Conservation (phyloP, 495 filamentous ascomycete species). For the Lindgomyces ingoldianus region DNA sequence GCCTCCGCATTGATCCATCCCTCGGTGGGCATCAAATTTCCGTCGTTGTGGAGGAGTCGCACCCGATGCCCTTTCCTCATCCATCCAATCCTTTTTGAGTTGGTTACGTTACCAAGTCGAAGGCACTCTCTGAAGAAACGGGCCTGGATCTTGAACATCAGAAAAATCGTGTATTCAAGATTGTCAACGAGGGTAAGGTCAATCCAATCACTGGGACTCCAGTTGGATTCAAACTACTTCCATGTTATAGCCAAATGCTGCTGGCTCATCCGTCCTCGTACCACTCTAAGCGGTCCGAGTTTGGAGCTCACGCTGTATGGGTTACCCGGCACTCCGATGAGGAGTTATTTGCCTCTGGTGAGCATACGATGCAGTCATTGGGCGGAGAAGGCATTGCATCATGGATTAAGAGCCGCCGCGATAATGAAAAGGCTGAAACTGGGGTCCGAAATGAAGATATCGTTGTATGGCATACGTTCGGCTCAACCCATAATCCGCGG, state of each 20-base stretch:
- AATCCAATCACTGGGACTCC: conserved; percentile 37
- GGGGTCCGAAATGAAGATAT: conserved; percentile 34
- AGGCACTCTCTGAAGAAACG: conserved; percentile 19
- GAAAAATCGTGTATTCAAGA: conserved; percentile 39
- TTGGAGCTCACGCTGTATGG: conserved; percentile 39
- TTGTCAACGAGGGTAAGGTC: conserved; percentile 31
- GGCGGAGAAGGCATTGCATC: conserved; percentile 28
- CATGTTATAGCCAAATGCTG: conserved; percentile 36
- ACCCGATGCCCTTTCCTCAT: conserved; percentile 27
- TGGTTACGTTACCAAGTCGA: conserved; percentile 28
- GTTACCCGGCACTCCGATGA: conserved; percentile 39
- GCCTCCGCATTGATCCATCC: conserved; percentile 38
- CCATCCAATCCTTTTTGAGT: conserved; percentile 34
- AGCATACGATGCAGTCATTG: conserved; percentile 35
- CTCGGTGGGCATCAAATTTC: conserved; percentile 36
- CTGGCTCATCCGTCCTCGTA: conserved; percentile 28
- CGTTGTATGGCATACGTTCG: conserved; percentile 40
- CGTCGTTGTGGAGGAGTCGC: conserved; percentile 36
- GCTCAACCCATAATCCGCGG: conserved; percentile 39
- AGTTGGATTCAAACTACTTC: conserved; percentile 41
- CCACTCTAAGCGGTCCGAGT: conserved; percentile 28
- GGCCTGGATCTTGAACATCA: conserved; percentile 29
- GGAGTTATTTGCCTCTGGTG: conserved; percentile 33
- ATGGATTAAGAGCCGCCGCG: conserved; percentile 12
- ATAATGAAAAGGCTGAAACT: not conserved